Conservation (phyloP, 2,329 filamentous ascomycete genomes). For the Paecilomyces niveus region DNA sequence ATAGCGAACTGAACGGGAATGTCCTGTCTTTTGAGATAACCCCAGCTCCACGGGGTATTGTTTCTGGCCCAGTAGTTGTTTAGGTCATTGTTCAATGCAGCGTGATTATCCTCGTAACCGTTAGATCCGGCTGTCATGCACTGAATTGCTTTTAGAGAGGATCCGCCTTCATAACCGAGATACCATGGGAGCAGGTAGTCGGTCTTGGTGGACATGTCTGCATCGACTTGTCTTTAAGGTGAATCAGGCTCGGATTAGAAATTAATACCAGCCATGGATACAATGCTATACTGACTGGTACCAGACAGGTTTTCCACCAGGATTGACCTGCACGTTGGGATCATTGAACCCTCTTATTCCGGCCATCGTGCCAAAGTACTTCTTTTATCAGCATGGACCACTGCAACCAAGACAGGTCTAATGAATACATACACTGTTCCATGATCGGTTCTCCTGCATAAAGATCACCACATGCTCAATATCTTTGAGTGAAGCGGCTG, state of each 20-base stretch:
- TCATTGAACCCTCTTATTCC: slow-evolving; percentile 51
- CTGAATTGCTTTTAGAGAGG: slow-evolving; percentile 46
- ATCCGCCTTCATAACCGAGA: slow-evolving; percentile 48
- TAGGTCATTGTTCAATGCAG: slow-evolving; percentile 43
- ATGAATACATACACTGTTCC: slow-evolving; percentile 24
- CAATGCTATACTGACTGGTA: slow-evolving; percentile 35
- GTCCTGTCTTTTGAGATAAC: slow-evolving; percentile 45
- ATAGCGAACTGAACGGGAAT: slow-evolving; percentile 50
- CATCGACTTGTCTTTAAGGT: slow-evolving; percentile 28
- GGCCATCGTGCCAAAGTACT: slow-evolving; percentile 52
- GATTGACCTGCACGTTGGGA: slow-evolving; percentile 48
- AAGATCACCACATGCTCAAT: slow-evolving; percentile 53
- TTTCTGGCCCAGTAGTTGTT: slow-evolving; percentile 50
- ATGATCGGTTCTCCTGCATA: slow-evolving; percentile 47
- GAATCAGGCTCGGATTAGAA: background rate
- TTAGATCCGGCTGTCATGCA: slow-evolving; percentile 49
- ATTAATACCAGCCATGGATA: background rate
- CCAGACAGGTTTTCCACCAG: slow-evolving; percentile 39
- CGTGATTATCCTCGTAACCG: slow-evolving; percentile 47
- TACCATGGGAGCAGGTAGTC: slow-evolving; percentile 47
- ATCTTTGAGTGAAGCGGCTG: slow-evolving; percentile 30
- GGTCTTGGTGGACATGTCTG: slow-evolving; percentile 33
- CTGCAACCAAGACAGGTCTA: background rate
- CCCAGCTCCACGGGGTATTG: slow-evolving; percentile 49
- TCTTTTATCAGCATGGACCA: slow-evolving; percentile 16